Conservation (phyloP, 768 basidiomycete genomes). For the Podaxis rugospora region DNA sequence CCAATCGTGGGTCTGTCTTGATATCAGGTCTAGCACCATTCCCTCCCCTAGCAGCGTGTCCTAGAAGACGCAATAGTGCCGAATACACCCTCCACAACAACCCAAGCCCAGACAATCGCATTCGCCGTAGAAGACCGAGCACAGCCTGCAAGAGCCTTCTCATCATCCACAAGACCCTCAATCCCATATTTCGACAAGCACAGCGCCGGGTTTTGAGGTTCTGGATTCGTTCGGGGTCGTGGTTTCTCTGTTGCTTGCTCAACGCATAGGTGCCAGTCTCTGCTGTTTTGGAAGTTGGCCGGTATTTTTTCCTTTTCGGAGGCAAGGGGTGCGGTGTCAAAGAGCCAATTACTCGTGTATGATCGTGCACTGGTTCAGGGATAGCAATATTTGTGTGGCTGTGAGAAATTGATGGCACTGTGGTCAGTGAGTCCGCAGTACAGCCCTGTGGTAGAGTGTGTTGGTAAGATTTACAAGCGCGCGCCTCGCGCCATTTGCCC, state of each 20-base stretch:
- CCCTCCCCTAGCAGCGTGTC: not conserved
- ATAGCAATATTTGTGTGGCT: no score
- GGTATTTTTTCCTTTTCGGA: no score
- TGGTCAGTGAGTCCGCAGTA: no score
- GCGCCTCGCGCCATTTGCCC: slow-evolving; percentile 7
- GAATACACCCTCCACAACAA: not conserved
- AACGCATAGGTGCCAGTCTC: not conserved
- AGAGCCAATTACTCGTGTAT: no score
- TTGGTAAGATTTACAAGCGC: slow-evolving; percentile 7
- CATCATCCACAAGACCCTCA: not conserved
- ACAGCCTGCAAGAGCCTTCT: not conserved
- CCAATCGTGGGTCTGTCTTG: not conserved
- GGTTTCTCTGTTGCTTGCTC: not conserved
- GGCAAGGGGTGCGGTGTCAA: no score
- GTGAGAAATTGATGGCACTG: no score
- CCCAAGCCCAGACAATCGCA: not conserved
- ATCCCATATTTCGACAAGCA: not conserved
- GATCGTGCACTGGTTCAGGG: no score
- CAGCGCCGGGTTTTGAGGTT: not conserved
- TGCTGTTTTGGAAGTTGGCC: not conserved
- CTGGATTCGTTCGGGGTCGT: not conserved
- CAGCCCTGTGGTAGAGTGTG: not conserved
- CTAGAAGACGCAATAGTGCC: not conserved
- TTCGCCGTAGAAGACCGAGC: not conserved
- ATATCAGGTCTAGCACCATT: not conserved